Conservation (phyloP, 1,284 basidiomycete species). For the Ceratobasidium sp. region DNA sequence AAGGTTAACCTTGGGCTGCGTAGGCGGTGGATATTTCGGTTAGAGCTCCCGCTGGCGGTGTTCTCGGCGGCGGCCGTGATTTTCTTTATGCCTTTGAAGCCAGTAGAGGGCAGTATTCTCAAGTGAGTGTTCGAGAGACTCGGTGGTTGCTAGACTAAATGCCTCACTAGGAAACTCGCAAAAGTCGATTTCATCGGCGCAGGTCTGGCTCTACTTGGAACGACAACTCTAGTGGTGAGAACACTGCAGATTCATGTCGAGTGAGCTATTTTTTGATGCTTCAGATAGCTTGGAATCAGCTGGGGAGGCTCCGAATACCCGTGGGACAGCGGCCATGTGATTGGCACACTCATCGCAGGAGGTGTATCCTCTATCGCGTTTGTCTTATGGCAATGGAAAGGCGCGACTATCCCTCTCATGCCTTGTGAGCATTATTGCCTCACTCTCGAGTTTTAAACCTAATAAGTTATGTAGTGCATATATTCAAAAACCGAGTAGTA, state of each 20-base stretch:
- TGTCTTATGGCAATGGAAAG: constrained; percentile 59
- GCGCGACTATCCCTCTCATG: constrained; percentile 58
- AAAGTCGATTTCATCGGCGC: constrained; percentile 16
- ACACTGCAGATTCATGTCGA: background rate
- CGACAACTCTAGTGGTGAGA: background rate
- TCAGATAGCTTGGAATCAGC: constrained; percentile 11
- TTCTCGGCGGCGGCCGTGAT: constrained; percentile 56
- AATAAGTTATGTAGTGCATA: constrained; percentile 51
- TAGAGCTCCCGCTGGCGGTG: constrained; percentile 58
- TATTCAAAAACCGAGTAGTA: constrained; percentile 60
- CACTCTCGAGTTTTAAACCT: background rate
- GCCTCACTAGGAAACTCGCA: background rate
- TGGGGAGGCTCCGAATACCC: constrained; percentile 27
- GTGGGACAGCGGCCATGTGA: constrained; percentile 12
- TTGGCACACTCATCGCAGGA: constrained; percentile 5
- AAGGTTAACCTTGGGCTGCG: background rate
- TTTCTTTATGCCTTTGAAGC: constrained; percentile 59
- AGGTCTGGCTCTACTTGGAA: background rate
- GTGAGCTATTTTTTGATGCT: background rate
- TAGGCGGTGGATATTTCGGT: constrained; percentile 50
- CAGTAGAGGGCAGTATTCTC: constrained; percentile 55
- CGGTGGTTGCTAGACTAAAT: background rate
- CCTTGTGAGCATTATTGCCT: constrained; percentile 50
- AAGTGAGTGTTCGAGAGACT: background rate
- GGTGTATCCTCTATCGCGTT: constrained; percentile 52